phyloP scores from a whole-genome alignment of 257 asterid genomes.

The Fraxinus pennsylvanica region DNA sequence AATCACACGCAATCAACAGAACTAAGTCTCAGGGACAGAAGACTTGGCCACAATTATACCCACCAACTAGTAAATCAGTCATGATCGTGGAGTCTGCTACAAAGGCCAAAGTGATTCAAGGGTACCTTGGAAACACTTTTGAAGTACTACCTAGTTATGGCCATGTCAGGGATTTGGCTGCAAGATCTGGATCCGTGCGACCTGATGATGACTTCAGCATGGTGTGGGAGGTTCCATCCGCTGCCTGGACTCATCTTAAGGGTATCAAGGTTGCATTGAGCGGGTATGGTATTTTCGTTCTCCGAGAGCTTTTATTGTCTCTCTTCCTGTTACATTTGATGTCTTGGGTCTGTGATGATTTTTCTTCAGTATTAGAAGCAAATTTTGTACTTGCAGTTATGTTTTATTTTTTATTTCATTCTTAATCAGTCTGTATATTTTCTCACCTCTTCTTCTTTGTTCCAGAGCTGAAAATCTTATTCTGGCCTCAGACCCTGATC shows the following conservation, averaged over 20 bases:
- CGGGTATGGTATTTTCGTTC: constrained; percentile 57
- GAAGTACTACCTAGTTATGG: constrained; percentile 96
- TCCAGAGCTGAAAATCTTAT: constrained; percentile 85
- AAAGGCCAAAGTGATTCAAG: constrained; percentile 91
- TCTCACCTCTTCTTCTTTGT: constrained; percentile 39
- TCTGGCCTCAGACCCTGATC: constrained; percentile 98
- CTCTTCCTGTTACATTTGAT: constrained; percentile 5
- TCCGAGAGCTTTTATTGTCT: background rate
- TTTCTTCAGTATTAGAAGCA: background rate
- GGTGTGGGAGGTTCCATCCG: constrained; percentile 97
- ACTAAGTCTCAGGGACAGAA: constrained; percentile 35
- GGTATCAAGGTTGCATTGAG: constrained; percentile 83
- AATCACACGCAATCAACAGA: constrained; percentile 30
- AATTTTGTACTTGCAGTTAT: constrained; percentile 1
- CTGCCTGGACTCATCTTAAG: constrained; percentile 96
- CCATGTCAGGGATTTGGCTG: constrained; percentile 96
- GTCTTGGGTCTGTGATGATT: background rate
- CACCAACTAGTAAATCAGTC: constrained; percentile 71
- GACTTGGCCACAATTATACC: constrained; percentile 66
- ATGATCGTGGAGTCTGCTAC: constrained; percentile 85
- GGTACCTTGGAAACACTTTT: constrained; percentile 90
- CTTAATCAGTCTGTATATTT: constrained; percentile 19
- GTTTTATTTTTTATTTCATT: background rate
- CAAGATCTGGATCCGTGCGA: constrained; percentile 93
- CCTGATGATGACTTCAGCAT: constrained; percentile 95